Evolutionary conservation across 768 basidiomycete genomes (phyloP).

Genomic region (Suillus decipiens): DNA sequence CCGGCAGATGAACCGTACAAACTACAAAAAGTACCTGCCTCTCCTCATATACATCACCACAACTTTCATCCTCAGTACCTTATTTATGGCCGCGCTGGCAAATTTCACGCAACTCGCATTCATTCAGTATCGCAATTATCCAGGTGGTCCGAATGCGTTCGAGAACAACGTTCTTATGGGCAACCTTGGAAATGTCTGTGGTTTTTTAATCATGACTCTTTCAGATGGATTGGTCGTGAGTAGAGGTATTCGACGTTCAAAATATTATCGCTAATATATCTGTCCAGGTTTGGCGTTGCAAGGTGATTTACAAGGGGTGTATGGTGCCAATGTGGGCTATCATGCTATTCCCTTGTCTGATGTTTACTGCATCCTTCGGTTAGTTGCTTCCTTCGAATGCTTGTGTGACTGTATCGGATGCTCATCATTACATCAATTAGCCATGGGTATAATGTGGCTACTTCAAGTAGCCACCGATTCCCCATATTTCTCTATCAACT

Average conservation of each 20-base stretch:
- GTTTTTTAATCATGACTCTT: slow-evolving; percentile 15
- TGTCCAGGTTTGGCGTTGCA: slow-evolving; percentile 1
- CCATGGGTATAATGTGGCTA: not conserved
- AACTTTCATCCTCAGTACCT: slow-evolving; percentile 20
- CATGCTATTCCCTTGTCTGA: not conserved
- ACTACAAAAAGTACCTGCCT: not conserved
- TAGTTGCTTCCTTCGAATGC: not conserved
- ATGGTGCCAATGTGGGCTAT: not conserved
- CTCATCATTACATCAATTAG: not conserved
- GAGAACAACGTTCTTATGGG: slow-evolving; percentile 20
- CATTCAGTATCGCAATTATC: slow-evolving; percentile 34
- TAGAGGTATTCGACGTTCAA: not conserved
- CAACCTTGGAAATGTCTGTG: slow-evolving; percentile 17
- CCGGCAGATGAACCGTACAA: not conserved
- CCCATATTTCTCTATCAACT: slow-evolving; percentile 8
- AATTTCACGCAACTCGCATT: slow-evolving; percentile 31
- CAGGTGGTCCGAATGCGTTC: slow-evolving; percentile 32
- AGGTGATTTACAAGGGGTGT: slow-evolving; percentile 3
- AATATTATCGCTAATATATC: no score
- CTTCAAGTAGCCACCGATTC: not conserved
- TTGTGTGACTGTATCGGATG: not conserved
- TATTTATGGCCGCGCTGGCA: slow-evolving; percentile 20
- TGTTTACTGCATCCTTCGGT: not conserved
- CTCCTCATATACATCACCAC: slow-evolving; percentile 10
- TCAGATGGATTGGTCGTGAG: slow-evolving; percentile 22